Evolutionary conservation across 116 monocot species (phyloP), one percentile per base, ranked within the genome.

Genomic region (Thalassia testudinum): DNA sequence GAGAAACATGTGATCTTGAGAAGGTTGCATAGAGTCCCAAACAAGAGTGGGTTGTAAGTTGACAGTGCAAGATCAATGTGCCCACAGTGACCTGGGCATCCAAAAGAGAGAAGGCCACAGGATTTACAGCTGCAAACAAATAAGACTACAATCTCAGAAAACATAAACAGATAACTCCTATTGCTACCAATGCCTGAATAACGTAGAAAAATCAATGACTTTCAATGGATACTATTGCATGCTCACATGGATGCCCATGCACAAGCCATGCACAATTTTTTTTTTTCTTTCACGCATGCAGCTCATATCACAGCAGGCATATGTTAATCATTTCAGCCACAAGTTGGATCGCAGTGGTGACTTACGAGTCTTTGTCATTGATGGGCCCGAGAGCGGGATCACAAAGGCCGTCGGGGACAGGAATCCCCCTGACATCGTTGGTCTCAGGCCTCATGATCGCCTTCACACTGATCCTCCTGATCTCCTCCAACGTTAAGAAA

Each of bases 41-140:
- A 93, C 12, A 87, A 58, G 64, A 93, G 54, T 18, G 92, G 92
- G 49, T 87, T 83, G 62, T 66, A 83, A 21, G 87, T 12, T 49
- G 78, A 65, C 58, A 49, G 66, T 13, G 71, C 80, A 45, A 93
- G 65, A 15, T 93, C 87, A 56, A 93, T 83, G 57, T 93, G 87
- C 22, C 92, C 92, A 70, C 70, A 93, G 38, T 87, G 92, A 52
- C 92, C 92, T 6, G 80, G 80, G 52, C 92, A 93, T 21, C 60
- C 58, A 63, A 54, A 26, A 47, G 69, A 62, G 52, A 69, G 68
- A 50, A 75, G 73, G 18, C 80, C 83, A 54, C 92, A 93, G 15
- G 80, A 62, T 65, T 83, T 87, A 57, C 92, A 93, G 17, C 92
- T 93, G 71, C 53, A 67, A 18, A 38, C 15, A 58, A 43, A 34